Conservation (phyloP, 345 rosid species). For the Gossypium rotundifolium region DNA sequence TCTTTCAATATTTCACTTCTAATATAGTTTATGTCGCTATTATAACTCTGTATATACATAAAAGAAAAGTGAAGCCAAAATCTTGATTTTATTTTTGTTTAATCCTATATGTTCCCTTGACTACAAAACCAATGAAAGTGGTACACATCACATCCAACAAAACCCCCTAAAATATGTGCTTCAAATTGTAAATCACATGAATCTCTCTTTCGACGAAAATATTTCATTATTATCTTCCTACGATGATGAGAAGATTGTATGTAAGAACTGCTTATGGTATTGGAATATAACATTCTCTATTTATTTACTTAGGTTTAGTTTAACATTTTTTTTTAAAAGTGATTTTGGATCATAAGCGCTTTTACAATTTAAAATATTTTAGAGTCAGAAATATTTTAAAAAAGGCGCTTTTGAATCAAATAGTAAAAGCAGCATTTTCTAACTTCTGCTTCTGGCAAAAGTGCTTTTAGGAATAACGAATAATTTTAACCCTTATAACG, state of each 20-base stretch:
- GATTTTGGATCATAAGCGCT: accelerated
- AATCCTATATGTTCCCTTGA: conserved; percentile 20
- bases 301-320: not conserved
- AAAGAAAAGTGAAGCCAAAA: not conserved
- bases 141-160: conserved; percentile 29
- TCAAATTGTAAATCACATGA: conserved; percentile 10
- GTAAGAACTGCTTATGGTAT: conserved; percentile 4
- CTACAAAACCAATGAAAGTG: conserved; percentile 13
- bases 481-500: too few species aligned
- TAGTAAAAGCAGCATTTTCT: too few species aligned
- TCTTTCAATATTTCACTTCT: not conserved
- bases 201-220: not conserved
- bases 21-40: not conserved
- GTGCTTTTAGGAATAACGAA: too few species aligned
- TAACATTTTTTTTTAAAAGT: too few species aligned
- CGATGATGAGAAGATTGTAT: not conserved
- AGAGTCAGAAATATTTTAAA: accelerated
- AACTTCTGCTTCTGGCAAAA: too few species aligned
- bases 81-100: not conserved
- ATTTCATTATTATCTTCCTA: not conserved
- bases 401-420: accelerated
- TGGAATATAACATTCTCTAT: not conserved
- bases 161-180: conserved; percentile 3
- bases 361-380: accelerated
- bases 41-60: not conserved